Base-by-base conservation (phyloP, 148 eudicot genomes). In the Amaranthus palmeri region DNA sequence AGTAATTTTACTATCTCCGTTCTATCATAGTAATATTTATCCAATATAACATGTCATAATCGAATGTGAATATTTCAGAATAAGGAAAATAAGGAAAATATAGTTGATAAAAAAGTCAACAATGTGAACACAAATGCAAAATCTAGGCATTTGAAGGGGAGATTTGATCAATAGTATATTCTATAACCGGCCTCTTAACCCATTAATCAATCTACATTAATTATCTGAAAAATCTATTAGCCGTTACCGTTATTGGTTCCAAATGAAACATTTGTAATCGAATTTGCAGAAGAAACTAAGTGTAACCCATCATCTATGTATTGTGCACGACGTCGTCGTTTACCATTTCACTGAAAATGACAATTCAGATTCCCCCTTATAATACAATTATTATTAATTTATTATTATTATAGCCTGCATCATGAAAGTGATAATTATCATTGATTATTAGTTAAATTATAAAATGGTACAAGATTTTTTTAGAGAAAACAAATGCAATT, bases 331-430 rank as follows among this genome's bases (percentile, higher is more conserved):
- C 41, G 52, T 68, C 7, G 17, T 14, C 42, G 36, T 5, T 12
- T 46, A 65, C 68, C 53, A 45, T 68, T 42, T 51, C 71, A 52
- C 48, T 8, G 71, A 68, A 52, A 40, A 68, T 52, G 71, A 68
- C 71, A 68, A 11, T 11, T 11, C 3, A 12, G 15, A 54, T 54
- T 17, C 15, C 13, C 1, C 56, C 56, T 53, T 53, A 53, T 53
- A 9, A 14, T 3, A 53, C 1, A 53, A 9, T 53, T 14, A 3
- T 53, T 53, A 0, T 10, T 53, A 53, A 53, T 8, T 25, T 25
- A 25, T 25, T 25, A 25, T 25, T 25, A 25, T 25, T 25, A 25
- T 25, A 25, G 36, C 36, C 36, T 25, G 36, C 36, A 25, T 25
- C 36, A 25, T 25, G 36, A 25, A 25, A 25, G 36, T 25, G 36